Base-by-base conservation (phyloP, 2,329 filamentous ascomycete species). In the Tolypocladium amazonense region DNA sequence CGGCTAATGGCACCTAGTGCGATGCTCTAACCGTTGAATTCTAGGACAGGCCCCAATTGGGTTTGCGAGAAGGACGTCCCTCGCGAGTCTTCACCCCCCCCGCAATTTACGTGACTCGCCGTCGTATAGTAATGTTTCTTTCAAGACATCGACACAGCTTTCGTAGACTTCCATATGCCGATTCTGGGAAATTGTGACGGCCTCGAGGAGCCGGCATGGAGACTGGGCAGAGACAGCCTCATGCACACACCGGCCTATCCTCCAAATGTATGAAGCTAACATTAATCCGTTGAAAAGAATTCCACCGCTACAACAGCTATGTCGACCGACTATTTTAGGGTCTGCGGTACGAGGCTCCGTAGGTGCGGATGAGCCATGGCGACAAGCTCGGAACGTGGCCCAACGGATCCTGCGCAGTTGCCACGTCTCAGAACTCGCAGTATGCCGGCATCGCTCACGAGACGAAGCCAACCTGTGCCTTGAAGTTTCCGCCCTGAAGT, bases 401-500 rank as follows among this genome's bases (percentile, higher is more conserved):
- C 11, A 77, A 87, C 41, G 83, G 80, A 47, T 96, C 96, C 71
- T 76, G 83, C 61, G 85, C 81, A 20, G 84, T 96, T 66, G 92
- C 89, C 57, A 87, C 80, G 5, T 93, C 91, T 2, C 71, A 78
- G 57, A 95, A 94, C 76, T 86, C 89, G 0, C 84, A 87, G 30
- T 96, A 83, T 66, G 92, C 92, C 14, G 90, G 85, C 61, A 95
- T 93, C 66, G 88, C 87, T 23, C 88, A 92, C 70, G 70, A 84
- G 71, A 74, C 75, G 11, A 85, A 88, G 77, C 85, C 86, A 33
- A 86, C 90, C 66, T 96, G 60, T 15, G 62, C 60, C 59, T 83
- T 96, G 55, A 92, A 97, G 71, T 93, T n/a, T 96, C 73, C 92
- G 96, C 73, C 92, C 92, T 1, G 92, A 97, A 72, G 82, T 96